Evolutionary conservation across 2,329 filamentous ascomycete species (phyloP).

Genomic region (Colletotrichum destructivum): DNA sequence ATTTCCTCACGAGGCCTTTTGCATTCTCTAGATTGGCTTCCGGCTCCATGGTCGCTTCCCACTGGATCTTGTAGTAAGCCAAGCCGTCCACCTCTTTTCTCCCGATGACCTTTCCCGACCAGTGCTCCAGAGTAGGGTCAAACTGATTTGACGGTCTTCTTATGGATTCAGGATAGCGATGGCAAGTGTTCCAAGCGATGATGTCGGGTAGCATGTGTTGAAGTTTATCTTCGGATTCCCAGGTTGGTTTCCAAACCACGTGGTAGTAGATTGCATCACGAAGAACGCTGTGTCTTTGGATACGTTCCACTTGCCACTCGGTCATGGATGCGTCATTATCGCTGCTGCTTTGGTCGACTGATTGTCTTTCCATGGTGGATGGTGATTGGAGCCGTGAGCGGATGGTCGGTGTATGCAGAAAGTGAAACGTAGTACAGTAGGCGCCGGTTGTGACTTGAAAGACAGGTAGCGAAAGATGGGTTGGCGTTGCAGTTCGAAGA

Average conservation of each 20-base stretch:
- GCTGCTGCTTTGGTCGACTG: not conserved
- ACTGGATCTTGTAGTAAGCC: conserved; percentile 5
- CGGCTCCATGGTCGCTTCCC: conserved; percentile 3
- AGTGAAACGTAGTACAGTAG: not conserved
- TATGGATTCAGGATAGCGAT: conserved; percentile 10
- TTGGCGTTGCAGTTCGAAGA: not conserved
- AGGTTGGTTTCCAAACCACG: conserved; percentile 14
- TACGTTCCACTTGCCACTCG: not conserved
- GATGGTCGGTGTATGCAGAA: not conserved
- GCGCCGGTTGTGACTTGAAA: conserved; percentile 1
- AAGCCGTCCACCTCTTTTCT: not conserved
- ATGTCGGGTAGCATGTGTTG: not conserved
- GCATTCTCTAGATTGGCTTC: conserved; percentile 16
- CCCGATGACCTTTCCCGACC: conserved; percentile 4
- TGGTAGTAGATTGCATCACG: not conserved
- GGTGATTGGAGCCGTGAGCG: not conserved
- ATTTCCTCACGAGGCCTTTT: not conserved
- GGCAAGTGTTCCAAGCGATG: conserved; percentile 4
- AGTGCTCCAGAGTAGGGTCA: conserved; percentile 7
- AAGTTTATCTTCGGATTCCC: conserved; percentile 8
- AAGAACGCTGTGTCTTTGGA: not conserved
- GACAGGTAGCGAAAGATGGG: not conserved
- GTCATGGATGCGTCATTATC: not conserved
- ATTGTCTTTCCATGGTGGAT: not conserved
- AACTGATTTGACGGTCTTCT: not conserved